These are phyloP conservation scores for Elsinoe australis DNA, from an alignment of 2,329 filamentous ascomycete species.

Conservation along the genomic window DNA sequence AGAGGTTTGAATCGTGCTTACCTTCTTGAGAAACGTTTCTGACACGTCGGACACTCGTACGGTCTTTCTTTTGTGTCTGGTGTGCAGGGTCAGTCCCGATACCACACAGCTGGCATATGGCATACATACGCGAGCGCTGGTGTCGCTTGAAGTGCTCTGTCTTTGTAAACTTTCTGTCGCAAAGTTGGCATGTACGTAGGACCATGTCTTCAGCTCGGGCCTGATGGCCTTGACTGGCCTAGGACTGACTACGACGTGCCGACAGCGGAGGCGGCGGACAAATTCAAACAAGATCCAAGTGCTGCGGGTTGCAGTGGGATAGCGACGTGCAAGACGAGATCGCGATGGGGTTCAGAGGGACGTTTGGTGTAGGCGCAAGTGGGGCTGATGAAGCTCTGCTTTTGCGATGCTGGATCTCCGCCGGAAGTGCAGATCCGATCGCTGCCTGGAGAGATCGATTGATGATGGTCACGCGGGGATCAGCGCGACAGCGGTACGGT, in stretches of 20 bases:
- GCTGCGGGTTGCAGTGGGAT: constrained; percentile 3
- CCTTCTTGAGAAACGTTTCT: constrained; percentile 50
- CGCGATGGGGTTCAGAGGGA: constrained; percentile 9
- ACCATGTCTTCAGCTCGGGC: constrained; percentile 20
- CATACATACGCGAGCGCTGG: constrained; percentile 46
- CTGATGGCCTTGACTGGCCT: constrained; percentile 3
- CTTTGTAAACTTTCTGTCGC: constrained; percentile 50
- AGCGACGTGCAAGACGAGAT: not conserved
- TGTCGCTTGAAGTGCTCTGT: constrained; percentile 50
- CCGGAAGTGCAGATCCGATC: constrained; percentile 11
- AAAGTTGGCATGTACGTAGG: constrained; percentile 26
- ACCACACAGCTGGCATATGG: constrained; percentile 14
- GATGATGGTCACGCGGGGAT: not conserved
- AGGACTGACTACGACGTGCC: not conserved
- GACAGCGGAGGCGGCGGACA: not conserved
- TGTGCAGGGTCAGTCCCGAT: constrained; percentile 22
- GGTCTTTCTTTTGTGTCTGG: constrained; percentile 49
- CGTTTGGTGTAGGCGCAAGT: constrained; percentile 4
- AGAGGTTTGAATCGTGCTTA: constrained; percentile 25
- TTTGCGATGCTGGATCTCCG: too few species aligned
- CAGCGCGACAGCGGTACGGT: not conserved
- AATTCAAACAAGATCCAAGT: not conserved
- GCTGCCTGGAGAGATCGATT: constrained; percentile 4
- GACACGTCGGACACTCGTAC: constrained; percentile 47
- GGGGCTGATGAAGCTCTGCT: too few species aligned